Percentiles rank a stretch among this genome's conserved stretches.
Conservation (phyloP, 2,329 filamentous ascomycete species). For the Paecilomyces sp. region DNA sequence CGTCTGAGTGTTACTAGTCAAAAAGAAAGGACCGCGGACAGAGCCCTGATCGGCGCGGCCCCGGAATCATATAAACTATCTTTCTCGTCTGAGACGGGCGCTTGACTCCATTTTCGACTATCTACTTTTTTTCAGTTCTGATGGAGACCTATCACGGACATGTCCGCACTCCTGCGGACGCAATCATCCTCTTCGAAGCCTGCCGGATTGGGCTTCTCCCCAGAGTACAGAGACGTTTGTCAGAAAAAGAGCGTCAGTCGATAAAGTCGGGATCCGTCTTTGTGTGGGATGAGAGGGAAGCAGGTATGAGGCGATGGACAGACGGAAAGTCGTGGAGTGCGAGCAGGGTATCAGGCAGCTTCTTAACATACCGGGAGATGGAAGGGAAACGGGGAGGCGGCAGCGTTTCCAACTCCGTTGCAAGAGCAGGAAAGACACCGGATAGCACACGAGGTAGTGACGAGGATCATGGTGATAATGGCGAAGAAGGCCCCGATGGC, state of each 20-base stretch:
- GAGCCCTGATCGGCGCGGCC: background rate
- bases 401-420: slow-evolving; percentile 40
- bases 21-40: background rate
- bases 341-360: slow-evolving; percentile 93
- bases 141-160: slow-evolving; percentile 98
- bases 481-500: slow-evolving; percentile 71
- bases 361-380: slow-evolving; percentile 97
- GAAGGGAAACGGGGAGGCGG: slow-evolving; percentile 88
- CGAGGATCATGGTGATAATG: slow-evolving; percentile 65
- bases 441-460: slow-evolving; percentile 76
- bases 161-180: slow-evolving; percentile 91
- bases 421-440: slow-evolving; percentile 65
- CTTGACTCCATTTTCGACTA: background rate
- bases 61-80: background rate
- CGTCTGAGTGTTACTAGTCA: background rate
- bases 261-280: slow-evolving; percentile 97
- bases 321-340: slow-evolving; percentile 99
- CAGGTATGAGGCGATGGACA: slow-evolving; percentile 96
- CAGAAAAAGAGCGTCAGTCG: slow-evolving; percentile 93
- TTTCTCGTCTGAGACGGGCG: background rate
- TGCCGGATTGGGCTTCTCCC: slow-evolving; percentile 84
- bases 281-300: slow-evolving; percentile 98
- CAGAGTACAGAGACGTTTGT: slow-evolving; percentile 83
- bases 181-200: slow-evolving; percentile 97
- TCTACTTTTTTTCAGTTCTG: slow-evolving; percentile 10